phyloP scores from a whole-genome alignment of 768 basidiomycete genomes.

The Dendrothele bispora region DNA sequence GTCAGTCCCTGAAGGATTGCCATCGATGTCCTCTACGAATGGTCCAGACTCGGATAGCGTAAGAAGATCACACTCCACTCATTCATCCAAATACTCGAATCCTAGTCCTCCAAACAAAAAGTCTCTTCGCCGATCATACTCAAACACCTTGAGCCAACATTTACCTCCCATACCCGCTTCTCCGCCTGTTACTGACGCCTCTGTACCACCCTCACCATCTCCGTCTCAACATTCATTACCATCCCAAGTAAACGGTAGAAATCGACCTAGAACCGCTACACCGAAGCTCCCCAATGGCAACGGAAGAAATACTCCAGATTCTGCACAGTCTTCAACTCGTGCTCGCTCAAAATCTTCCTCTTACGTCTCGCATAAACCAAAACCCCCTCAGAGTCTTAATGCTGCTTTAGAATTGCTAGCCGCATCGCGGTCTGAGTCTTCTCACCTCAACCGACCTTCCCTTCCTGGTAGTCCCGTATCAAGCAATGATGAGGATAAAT shows the following conservation, averaged over 20 bases:
- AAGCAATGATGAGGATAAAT: constrained; percentile 19
- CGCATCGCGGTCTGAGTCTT: constrained; percentile 42
- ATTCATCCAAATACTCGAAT: constrained; percentile 29
- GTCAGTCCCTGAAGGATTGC: constrained; percentile 30
- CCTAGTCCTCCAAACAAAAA: constrained; percentile 21
- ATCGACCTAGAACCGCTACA: constrained; percentile 19
- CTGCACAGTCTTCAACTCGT: constrained; percentile 34
- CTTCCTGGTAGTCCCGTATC: constrained; percentile 20
- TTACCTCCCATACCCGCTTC: constrained; percentile 71
- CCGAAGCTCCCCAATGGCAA: constrained; percentile 15
- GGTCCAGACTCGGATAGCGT: constrained; percentile 30
- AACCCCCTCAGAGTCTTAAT: constrained; percentile 67
- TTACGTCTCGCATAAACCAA: constrained; percentile 52
- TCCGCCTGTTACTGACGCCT: constrained; percentile 62
- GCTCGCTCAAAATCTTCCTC: constrained; percentile 54
- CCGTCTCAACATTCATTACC: constrained; percentile 29
- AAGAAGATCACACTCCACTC: constrained; percentile 31
- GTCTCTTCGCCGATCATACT: constrained; percentile 29
- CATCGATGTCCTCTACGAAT: constrained; percentile 35
- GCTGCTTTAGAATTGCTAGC: constrained; percentile 70
- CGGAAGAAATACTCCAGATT: constrained; percentile 23
- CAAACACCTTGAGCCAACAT: constrained; percentile 38
- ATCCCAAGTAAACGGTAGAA: too few species aligned
- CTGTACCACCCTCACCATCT: constrained; percentile 56
- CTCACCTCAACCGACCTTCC: constrained; percentile 17